Percentiles rank a stretch among this genome's conserved stretches.
These are phyloP conservation scores for Phytophthora pluvialis DNA, from an alignment of 352 stramenopile genomes.

Conservation along the genomic window DNA sequence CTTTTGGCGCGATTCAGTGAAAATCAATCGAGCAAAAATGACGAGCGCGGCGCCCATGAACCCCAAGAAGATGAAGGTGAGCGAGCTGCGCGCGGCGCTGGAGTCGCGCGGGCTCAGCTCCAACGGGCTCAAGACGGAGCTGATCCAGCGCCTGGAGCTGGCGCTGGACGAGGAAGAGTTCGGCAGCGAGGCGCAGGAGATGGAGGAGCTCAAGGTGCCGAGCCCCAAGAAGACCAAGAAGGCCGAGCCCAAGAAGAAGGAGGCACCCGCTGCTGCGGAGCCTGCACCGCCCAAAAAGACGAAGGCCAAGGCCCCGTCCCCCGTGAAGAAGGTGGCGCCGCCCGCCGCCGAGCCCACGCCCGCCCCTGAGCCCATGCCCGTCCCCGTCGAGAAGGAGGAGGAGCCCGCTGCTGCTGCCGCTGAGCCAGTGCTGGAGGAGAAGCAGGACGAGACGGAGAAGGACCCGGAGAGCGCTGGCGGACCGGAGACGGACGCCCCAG, in stretches of 20 bases:
- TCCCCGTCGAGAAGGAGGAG: constrained; percentile 28
- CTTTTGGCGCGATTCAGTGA: constrained; percentile 7
- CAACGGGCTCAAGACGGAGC: constrained; percentile 89
- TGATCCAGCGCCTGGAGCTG: constrained; percentile 89
- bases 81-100: constrained; percentile 85
- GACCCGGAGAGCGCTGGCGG: constrained; percentile 1
- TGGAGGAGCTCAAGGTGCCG: constrained; percentile 62
- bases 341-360: constrained; percentile 6
- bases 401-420: constrained; percentile 10
- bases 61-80: constrained; percentile 93
- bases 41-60: constrained; percentile 70
- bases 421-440: constrained; percentile 12
- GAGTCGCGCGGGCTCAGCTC: constrained; percentile 83
- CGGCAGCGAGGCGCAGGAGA: constrained; percentile 75
- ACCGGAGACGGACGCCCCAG: constrained; percentile 21
- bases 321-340: constrained; percentile 32
- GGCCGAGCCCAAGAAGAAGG: constrained; percentile 37
- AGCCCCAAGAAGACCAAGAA: constrained; percentile 48
- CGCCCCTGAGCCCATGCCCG: constrained; percentile 4
- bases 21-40: constrained; percentile 36
- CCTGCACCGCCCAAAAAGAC: constrained; percentile 29
- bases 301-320: constrained; percentile 12
- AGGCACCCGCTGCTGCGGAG: constrained; percentile 8
- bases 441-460: constrained; percentile 22
- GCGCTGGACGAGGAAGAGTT: constrained; percentile 90